These are phyloP conservation scores for Yamadazyma kanchanaburiensis DNA, from an alignment of 1,139 yeast species.

Conservation along the genomic window DNA sequence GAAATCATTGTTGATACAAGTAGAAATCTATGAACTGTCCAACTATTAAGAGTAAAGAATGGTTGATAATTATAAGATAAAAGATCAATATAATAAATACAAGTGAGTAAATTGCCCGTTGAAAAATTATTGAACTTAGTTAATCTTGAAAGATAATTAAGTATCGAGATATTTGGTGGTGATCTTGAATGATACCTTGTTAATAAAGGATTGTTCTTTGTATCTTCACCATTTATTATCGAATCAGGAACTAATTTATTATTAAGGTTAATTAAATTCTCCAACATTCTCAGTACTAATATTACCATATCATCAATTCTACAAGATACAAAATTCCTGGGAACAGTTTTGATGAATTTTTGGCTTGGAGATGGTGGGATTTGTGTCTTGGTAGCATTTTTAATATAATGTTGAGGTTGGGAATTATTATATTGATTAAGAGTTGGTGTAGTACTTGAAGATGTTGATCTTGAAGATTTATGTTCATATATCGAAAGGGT, in stretches of 20 bases:
- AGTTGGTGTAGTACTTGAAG: slow-evolving; percentile 2
- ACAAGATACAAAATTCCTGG: slow-evolving; percentile 62
- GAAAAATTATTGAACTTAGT: slow-evolving; percentile 84
- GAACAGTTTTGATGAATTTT: slow-evolving; percentile 18
- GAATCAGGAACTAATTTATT: slow-evolving; percentile 49
- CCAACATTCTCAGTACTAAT: slow-evolving; percentile 76
- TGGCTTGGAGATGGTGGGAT: slow-evolving; percentile 3
- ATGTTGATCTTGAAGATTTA: slow-evolving; percentile 3
- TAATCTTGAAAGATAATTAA: slow-evolving; percentile 72
- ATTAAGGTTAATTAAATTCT: slow-evolving; percentile 65
- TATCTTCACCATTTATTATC: slow-evolving; percentile 20
- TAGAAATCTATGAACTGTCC: slow-evolving; percentile 90
- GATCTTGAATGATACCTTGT: slow-evolving; percentile 92
- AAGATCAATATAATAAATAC: slow-evolving; percentile 86
- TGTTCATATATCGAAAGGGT: slow-evolving; percentile 4
- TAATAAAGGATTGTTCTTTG: slow-evolving; percentile 30
- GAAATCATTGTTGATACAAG: slow-evolving; percentile 90
- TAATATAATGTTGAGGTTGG: too few species aligned
- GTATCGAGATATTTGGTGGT: slow-evolving; percentile 83
- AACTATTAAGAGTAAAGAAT: slow-evolving; percentile 77
- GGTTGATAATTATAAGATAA: slow-evolving; percentile 73
- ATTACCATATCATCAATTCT: slow-evolving; percentile 66
- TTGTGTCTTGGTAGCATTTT: too few species aligned
- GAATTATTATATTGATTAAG: slow-evolving; percentile 1
- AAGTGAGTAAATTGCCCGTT: slow-evolving; percentile 72